Base-by-base conservation (phyloP, 306 rosid species). In the Corylus avellana region DNA sequence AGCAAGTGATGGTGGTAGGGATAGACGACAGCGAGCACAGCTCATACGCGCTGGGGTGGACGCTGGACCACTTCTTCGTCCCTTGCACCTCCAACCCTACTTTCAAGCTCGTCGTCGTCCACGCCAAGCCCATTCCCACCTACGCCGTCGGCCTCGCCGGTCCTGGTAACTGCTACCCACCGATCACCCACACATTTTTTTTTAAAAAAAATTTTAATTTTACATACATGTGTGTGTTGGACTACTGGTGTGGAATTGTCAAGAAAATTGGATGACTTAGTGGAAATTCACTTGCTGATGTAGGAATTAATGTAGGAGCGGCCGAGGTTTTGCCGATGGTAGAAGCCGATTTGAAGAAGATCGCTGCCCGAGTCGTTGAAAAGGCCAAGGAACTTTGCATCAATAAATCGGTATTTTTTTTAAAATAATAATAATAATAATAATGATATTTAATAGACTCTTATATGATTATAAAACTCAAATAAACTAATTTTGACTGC, bases 1-100 rank as follows among this genome's bases (percentile, higher is more conserved):
- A 86, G 83, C 96, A 82, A 77, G 90, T 89, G 77, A 84, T 95
- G 91, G 83, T 90, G 50, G 84, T 89, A 2, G 98, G 91, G 0
- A 55, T 87, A 42, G 98, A 95, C 75, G 97, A 95, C 32, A 90
- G 92, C 62, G 90, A 87, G 32, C 86, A 53, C 46, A 90, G 93
- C 84, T 5, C 3, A 0, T 84, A 92, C 62, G 97, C 96, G 0
- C 81, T 92, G 13, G 75, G 79, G 71, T 92, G 97, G 97, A 86
- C 89, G 29, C 68, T 92, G 7, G 91, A 87, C 27, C 96, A 88
- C 67, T 84, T 89, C 82, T 54, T 92, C 73, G 0, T 61, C 0
- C 79, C 90, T 5, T 73, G 20, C 0, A 8, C 72, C 0, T 0
- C 72, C 1, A 78, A 70, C 73, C 37, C 78, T 20, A 80, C 85